Conservation (phyloP, 306 rosid genomes). For the Sindora glabra region DNA sequence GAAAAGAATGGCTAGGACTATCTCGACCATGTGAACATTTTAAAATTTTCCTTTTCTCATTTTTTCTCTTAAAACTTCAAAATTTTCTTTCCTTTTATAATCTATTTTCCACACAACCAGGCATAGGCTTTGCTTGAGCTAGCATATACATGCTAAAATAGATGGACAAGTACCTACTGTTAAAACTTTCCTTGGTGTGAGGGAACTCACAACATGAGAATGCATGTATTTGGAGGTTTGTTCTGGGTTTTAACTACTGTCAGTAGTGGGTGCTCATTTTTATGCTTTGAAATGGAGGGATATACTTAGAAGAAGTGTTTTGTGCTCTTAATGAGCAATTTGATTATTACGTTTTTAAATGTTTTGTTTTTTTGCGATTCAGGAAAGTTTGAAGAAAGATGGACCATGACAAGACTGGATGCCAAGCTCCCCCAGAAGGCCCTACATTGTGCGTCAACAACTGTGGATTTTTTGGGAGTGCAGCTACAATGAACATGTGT, state of each 20-base stretch:
- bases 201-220: too few relatives aligned
- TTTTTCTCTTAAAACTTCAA: too few relatives aligned
- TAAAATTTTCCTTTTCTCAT: too few relatives aligned
- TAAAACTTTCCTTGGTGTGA: neutral
- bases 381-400: constrained; percentile 52
- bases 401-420: constrained; percentile 91
- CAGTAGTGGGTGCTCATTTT: neutral
- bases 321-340: neutral
- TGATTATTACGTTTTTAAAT: neutral
- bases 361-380: constrained; percentile 19
- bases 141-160: neutral
- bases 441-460: constrained; percentile 79
- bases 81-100: too few relatives aligned
- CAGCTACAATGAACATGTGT: constrained; percentile 92
- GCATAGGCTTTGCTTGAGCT: too few relatives aligned
- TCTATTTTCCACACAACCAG: too few relatives aligned
- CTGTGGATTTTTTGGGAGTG: constrained; percentile 89
- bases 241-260: neutral
- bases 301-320: too few relatives aligned
- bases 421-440: constrained; percentile 91
- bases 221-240: too few relatives aligned
- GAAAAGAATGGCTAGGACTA: too few relatives aligned
- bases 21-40: too few relatives aligned
- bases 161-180: neutral
- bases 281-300: neutral